These are phyloP conservation scores for Martiniozyma asiatica DNA, from an alignment of 1,139 yeast species.

Conservation along the genomic window DNA sequence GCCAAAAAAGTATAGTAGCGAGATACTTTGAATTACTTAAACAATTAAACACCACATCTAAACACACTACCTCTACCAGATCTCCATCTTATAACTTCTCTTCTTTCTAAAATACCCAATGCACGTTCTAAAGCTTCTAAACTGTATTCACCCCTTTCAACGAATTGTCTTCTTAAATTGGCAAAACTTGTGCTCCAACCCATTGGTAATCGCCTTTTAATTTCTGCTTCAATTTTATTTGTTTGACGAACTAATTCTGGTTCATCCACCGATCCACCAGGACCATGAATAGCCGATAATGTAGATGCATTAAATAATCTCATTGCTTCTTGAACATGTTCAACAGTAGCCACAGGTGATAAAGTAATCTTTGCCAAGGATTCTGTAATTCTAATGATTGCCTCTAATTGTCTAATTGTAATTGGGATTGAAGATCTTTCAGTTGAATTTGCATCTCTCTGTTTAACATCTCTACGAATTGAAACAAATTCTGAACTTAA, in stretches of 20 bases:
- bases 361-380: slow-evolving; percentile 80
- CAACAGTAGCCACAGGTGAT: slow-evolving; percentile 73
- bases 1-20: too few species aligned
- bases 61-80: slow-evolving; percentile 81
- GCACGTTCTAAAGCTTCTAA: slow-evolving; percentile 78
- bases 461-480: slow-evolving; percentile 73
- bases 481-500: slow-evolving; percentile 91
- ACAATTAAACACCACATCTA: slow-evolving; percentile 52
- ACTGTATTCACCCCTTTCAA: slow-evolving; percentile 46
- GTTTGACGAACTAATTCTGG: slow-evolving; percentile 50
- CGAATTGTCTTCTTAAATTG: slow-evolving; percentile 76
- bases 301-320: slow-evolving; percentile 92
- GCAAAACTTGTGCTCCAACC: slow-evolving; percentile 93
- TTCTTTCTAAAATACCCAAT: slow-evolving; percentile 66
- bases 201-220: slow-evolving; percentile 83
- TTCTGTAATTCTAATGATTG: slow-evolving; percentile 92
- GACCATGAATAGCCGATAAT: slow-evolving; percentile 82
- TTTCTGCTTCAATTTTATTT: slow-evolving; percentile 67
- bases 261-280: slow-evolving; percentile 35
- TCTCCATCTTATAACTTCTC: slow-evolving; percentile 77
- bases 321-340: slow-evolving; percentile 92
- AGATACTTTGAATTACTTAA: too few species aligned
- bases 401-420: slow-evolving; percentile 95
- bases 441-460: slow-evolving; percentile 69
- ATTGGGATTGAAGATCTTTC: slow-evolving; percentile 95